Evolutionary conservation across 2,329 filamentous ascomycete species (phyloP).

Genomic region (Tolypocladium ophioglossoides): DNA sequence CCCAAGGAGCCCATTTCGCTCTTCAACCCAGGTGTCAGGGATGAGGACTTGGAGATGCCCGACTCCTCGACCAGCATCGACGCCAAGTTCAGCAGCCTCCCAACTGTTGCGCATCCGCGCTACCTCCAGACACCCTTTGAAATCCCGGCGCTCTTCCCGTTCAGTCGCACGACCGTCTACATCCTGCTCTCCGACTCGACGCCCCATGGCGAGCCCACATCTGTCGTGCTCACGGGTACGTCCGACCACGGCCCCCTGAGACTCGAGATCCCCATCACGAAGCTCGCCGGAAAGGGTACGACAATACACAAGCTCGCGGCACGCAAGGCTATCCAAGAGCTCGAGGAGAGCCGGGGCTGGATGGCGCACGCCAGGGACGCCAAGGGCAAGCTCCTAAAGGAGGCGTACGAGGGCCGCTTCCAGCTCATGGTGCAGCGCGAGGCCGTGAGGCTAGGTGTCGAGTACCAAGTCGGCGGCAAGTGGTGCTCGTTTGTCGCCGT

Average conservation of each 20-base stretch:
- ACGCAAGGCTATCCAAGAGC: conserved; percentile 54
- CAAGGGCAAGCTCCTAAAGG: conserved; percentile 31
- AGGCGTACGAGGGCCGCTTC: conserved; percentile 39
- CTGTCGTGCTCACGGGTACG: conserved; percentile 47
- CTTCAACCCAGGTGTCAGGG: conserved; percentile 39
- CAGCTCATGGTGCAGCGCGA: conserved; percentile 53
- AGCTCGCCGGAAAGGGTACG: conserved; percentile 31
- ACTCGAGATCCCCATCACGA: conserved; percentile 52
- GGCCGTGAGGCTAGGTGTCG: conserved; percentile 52
- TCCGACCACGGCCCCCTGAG: conserved; percentile 47
- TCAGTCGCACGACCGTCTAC: conserved; percentile 55
- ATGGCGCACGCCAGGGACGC: conserved; percentile 38
- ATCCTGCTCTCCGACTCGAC: conserved; percentile 48
- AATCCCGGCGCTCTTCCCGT: conserved; percentile 57
- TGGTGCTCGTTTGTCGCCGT: conserved; percentile 67
- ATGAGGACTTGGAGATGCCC: conserved; percentile 26
- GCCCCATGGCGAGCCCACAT: conserved; percentile 28
- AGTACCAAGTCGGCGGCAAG: conserved; percentile 57
- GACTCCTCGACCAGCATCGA: conserved; percentile 9
- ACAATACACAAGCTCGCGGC: conserved; percentile 63
- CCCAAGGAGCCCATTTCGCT: conserved; percentile 42
- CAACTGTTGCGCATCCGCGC: conserved; percentile 39
- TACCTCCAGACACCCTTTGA: conserved; percentile 52
- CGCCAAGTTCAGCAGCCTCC: conserved; percentile 38
- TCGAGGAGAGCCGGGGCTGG: conserved; percentile 64